phyloP scores from a whole-genome alignment of 148 eudicot species.

The Mesembryanthemum crystallinum region DNA sequence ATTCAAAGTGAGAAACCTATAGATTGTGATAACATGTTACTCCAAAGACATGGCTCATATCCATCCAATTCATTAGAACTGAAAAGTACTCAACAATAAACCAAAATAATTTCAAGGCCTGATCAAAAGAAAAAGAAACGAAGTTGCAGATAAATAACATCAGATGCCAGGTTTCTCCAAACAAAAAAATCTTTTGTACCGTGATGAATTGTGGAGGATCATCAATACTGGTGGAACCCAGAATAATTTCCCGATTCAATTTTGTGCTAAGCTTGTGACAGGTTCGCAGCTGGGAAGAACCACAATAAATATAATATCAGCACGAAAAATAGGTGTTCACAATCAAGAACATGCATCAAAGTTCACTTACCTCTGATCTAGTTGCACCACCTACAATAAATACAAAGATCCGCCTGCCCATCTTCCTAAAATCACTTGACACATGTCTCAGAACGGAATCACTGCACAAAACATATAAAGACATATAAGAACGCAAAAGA shows the following conservation, averaged over 20 bases:
- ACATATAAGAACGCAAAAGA: neutral
- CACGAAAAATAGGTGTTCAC: neutral
- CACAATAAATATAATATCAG: neutral
- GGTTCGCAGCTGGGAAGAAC: constrained; percentile 60
- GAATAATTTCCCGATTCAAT: constrained; percentile 75
- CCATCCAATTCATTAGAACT: neutral
- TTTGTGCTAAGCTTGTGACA: constrained; percentile 83
- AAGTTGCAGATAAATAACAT: neutral
- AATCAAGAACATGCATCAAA: neutral
- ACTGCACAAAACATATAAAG: constrained; percentile 33
- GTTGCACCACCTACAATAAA: constrained; percentile 95
- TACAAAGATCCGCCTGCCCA: constrained; percentile 87
- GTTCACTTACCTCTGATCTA: constrained; percentile 71
- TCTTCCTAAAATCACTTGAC: constrained; percentile 78
- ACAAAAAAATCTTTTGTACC: constrained; percentile 34
- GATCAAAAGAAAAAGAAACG: neutral
- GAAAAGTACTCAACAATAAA: neutral
- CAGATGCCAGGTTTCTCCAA: neutral
- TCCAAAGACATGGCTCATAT: neutral
- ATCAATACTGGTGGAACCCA: constrained; percentile 90
- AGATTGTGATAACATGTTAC: neutral
- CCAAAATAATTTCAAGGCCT: neutral
- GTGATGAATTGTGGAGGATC: constrained; percentile 87
- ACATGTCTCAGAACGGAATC: constrained; percentile 83
- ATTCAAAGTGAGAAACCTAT: neutral